These are phyloP conservation scores for Exophiala sp. DNA, from an alignment of 2,329 filamentous ascomycete species.

Conservation along the genomic window DNA sequence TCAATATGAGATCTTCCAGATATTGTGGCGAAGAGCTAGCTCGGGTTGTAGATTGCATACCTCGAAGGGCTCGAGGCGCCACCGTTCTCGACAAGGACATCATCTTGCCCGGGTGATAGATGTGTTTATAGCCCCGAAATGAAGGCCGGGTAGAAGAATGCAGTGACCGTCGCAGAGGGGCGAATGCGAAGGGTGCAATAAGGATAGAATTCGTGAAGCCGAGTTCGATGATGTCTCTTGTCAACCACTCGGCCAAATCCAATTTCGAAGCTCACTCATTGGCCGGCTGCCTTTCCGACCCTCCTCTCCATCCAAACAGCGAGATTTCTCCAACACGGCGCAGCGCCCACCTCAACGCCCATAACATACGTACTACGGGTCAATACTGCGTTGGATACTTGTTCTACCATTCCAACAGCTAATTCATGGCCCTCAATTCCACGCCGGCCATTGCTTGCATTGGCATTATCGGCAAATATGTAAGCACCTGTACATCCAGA, in stretches of 20 bases:
- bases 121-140: conserved; percentile 10
- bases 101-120: conserved; percentile 36
- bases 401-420: not conserved
- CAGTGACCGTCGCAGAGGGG: conserved; percentile 20
- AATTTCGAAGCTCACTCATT: conserved; percentile 20
- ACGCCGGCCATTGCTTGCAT: conserved; percentile 81
- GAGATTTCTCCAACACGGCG: not conserved
- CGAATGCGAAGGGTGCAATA: not conserved
- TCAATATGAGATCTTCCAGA: not conserved
- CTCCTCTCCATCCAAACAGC: not conserved
- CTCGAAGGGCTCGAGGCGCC: conserved; percentile 51
- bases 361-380: too few species aligned
- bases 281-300: conserved; percentile 4
- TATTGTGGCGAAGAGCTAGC: conserved; percentile 25
- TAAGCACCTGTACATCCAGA: conserved; percentile 40
- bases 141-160: conserved; percentile 31
- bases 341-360: not conserved
- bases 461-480: conserved; percentile 87
- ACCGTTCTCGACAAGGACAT: conserved; percentile 48
- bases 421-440: conserved; percentile 28
- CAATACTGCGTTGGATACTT: not conserved
- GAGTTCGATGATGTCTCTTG: conserved; percentile 18
- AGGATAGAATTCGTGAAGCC: not conserved
- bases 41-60: conserved; percentile 34
- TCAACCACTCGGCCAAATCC: conserved; percentile 3